Evolutionary conservation across 2,329 filamentous ascomycete species (phyloP).

Genomic region (Aulographum hederae): DNA sequence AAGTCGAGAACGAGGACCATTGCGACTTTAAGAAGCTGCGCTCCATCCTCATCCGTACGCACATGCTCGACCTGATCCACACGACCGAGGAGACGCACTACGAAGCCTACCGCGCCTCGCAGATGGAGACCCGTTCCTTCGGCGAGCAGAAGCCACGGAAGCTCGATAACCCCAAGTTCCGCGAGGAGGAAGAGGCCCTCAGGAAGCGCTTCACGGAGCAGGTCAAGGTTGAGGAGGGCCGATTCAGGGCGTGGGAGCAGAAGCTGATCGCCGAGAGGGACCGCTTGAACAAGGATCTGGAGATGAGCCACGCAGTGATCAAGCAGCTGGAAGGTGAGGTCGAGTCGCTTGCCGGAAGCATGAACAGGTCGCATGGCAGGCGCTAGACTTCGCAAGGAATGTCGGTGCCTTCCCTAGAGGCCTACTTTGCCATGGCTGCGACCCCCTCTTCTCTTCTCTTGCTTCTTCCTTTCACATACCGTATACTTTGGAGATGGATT

Average conservation of each 20-base stretch:
- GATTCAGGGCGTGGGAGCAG: conserved; percentile 99
- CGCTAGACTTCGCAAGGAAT: conserved; percentile 50
- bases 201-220: conserved; percentile 99
- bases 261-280: conserved; percentile 98
- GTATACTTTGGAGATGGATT: no score
- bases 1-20: conserved; percentile 99
- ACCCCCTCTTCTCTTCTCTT: no score
- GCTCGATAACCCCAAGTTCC: conserved; percentile 99
- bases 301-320: conserved; percentile 84
- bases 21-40: conserved; percentile 99
- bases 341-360: conserved; percentile 77
- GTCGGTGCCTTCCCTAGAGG: no score
- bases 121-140: conserved; percentile 99
- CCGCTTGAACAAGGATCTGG: conserved; percentile 97
- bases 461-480: no score
- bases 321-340: conserved; percentile 85
- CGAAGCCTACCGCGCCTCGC: conserved; percentile 95
- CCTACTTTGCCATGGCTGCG: no score
- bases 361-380: conserved; percentile 80
- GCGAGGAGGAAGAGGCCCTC: conserved; percentile 96
- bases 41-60: conserved; percentile 93
- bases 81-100: conserved; percentile 99
- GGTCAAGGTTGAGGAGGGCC: conserved; percentile 99
- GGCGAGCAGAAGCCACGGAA: conserved; percentile 94
- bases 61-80: conserved; percentile 99